Conservation (phyloP, 306 rosid species). For the Parietaria judaica region DNA sequence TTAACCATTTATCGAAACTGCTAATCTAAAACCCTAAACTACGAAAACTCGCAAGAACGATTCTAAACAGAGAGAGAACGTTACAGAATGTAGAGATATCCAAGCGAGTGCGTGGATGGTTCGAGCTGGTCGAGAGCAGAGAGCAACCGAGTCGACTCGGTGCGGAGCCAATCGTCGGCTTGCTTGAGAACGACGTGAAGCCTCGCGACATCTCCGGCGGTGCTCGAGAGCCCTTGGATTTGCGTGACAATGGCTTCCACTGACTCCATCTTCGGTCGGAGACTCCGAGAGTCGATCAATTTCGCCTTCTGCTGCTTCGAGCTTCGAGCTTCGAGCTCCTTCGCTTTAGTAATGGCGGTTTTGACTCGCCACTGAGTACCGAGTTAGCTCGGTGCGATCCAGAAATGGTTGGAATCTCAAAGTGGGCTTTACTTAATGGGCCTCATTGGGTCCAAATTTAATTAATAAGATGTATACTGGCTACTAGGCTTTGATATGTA, state of each 20-base stretch:
- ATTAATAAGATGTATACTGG: no score
- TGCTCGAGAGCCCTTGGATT: slow-evolving; percentile 60
- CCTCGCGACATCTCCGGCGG: slow-evolving; percentile 45
- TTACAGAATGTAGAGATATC: slow-evolving; percentile 67
- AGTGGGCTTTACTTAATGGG: not conserved
- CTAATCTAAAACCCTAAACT: slow-evolving; percentile 9
- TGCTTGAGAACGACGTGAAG: slow-evolving; percentile 56
- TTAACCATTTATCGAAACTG: not conserved
- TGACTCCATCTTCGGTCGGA: slow-evolving; percentile 13
- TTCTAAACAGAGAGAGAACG: slow-evolving; percentile 1
- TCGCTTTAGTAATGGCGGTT: not conserved
- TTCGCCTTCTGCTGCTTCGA: not conserved
- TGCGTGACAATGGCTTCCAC: slow-evolving; percentile 42
- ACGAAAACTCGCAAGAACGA: not conserved
- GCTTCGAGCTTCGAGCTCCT: not conserved
- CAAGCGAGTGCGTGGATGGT: slow-evolving; percentile 62
- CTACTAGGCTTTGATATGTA: no score
- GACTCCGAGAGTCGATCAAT: not conserved
- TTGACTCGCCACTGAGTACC: not conserved
- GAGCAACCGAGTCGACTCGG: slow-evolving; percentile 45
- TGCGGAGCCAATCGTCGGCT: slow-evolving; percentile 50
- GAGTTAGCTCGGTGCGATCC: not conserved
- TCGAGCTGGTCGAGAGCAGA: slow-evolving; percentile 56
- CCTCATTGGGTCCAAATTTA: no score
- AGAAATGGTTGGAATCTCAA: not conserved